phyloP scores from a whole-genome alignment of 164 flowering plant species.

The Kingdonia uniflora region DNA sequence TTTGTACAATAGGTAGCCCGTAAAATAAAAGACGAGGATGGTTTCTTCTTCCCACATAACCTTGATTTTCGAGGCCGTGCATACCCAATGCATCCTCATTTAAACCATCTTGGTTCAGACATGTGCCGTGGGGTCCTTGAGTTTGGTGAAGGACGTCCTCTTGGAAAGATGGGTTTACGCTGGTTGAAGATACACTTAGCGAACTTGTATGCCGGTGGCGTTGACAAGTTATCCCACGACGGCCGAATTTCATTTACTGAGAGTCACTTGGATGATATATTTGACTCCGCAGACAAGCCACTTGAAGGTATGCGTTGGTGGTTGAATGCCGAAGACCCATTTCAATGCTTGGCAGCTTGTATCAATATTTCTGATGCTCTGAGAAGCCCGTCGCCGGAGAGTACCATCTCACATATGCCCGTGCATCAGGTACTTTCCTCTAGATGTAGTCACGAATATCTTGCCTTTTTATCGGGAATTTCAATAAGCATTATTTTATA shows the following conservation, averaged over 20 bases:
- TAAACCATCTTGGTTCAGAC: conserved; percentile 99
- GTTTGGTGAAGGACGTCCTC: conserved; percentile 93
- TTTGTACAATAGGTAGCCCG: conserved; percentile 57
- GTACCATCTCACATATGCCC: conserved; percentile 62
- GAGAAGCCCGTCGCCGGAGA: conserved; percentile 76
- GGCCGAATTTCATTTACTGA: conserved; percentile 77
- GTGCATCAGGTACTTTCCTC: conserved; percentile 44
- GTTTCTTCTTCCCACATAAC: conserved; percentile 93
- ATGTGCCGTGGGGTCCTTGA: conserved; percentile 86
- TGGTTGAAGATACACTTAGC: conserved; percentile 98
- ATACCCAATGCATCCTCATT: conserved; percentile 95
- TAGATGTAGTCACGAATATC: too few species aligned
- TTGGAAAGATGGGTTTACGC: conserved; percentile 72
- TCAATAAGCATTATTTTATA: too few species aligned
- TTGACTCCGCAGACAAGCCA: conserved; percentile 97
- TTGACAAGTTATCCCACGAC: conserved; percentile 79
- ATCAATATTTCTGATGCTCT: conserved; percentile 74
- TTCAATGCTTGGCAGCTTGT: conserved; percentile 76
- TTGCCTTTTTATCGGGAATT: too few species aligned
- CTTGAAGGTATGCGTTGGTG: conserved; percentile 95
- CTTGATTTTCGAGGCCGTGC: conserved; percentile 99
- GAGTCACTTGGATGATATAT: conserved; percentile 75
- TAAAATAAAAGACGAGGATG: conserved; percentile 87
- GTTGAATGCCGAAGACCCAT: conserved; percentile 94
- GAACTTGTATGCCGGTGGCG: conserved; percentile 87